A percentile compares a stretch with the other conserved stretches of the same genome.
Conservation (phyloP, 108 stramenopile species). For the Nannochloropsis oceanica region DNA sequence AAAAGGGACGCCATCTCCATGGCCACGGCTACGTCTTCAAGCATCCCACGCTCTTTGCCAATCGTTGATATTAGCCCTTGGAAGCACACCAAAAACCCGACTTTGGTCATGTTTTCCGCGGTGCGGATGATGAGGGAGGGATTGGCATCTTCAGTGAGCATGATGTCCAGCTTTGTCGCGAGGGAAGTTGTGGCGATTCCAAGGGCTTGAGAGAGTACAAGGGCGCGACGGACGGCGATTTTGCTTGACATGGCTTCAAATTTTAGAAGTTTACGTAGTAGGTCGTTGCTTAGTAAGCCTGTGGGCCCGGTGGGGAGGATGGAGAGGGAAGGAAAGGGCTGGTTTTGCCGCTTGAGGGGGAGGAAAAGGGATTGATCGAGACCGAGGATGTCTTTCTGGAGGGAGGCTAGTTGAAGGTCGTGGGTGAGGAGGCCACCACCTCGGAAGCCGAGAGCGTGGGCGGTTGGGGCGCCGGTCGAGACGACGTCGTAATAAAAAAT, state of each 20-base stretch:
- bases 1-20: background rate
- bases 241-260: background rate
- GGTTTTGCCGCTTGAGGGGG: too few relatives aligned
- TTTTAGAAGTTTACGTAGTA: background rate
- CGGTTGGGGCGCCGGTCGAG: background rate
- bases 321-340: background rate
- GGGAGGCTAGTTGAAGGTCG: background rate
- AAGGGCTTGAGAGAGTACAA: background rate
- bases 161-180: background rate
- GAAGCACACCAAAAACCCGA: background rate
- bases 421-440: background rate
- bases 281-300: background rate
- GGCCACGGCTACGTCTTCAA: background rate
- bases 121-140: background rate
- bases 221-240: background rate
- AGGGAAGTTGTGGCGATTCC: background rate
- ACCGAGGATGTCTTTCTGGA: background rate
- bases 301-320: background rate
- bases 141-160: background rate
- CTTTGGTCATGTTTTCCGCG: background rate
- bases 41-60: background rate
- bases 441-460: background rate
- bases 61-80: background rate
- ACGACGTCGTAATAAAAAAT: background rate
- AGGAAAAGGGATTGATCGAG: background rate